Conservation (phyloP, 2,329 filamentous ascomycete species). For the Sclerotinia subarctica region DNA sequence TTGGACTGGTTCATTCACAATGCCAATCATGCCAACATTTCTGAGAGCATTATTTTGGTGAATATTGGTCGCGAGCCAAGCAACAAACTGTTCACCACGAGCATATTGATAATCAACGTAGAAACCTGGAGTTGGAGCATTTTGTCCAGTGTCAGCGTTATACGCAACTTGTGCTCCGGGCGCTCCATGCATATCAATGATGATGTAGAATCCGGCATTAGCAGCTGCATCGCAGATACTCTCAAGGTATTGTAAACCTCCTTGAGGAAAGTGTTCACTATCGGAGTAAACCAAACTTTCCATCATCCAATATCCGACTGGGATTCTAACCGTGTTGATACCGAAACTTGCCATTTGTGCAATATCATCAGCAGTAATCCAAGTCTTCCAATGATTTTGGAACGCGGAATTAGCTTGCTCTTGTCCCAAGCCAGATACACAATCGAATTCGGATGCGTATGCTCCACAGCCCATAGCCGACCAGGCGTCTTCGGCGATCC, state of each 20-base stretch:
- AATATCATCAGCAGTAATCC: constrained; percentile 48
- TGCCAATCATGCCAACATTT: constrained; percentile 57
- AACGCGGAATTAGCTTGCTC: constrained; percentile 44
- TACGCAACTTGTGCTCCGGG: constrained; percentile 45
- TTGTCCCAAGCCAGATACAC: constrained; percentile 46
- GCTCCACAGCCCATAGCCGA: constrained; percentile 45
- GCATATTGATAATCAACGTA: constrained; percentile 55
- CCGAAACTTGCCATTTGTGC: constrained; percentile 45
- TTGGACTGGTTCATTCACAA: constrained; percentile 55
- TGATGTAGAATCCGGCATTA: constrained; percentile 47
- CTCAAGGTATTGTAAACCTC: constrained; percentile 45
- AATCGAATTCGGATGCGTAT: constrained; percentile 47
- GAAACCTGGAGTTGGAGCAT: constrained; percentile 46
- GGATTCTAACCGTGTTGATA: constrained; percentile 49
- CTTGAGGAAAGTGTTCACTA: constrained; percentile 48
- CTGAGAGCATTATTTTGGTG: constrained; percentile 47
- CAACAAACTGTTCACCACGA: constrained; percentile 52
- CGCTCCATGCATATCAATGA: constrained; percentile 49
- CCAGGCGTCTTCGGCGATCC: constrained; percentile 46
- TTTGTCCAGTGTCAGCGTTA: constrained; percentile 42
- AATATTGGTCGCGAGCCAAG: constrained; percentile 52
- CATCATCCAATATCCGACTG: constrained; percentile 50
- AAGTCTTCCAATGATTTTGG: constrained; percentile 46
- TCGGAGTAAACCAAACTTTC: constrained; percentile 44
- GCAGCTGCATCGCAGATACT: constrained; percentile 44